Evolutionary conservation across 164 flowering plant species (phyloP), one percentile per base, ranked within the genome.

Genomic region (Protea cynaroides): DNA sequence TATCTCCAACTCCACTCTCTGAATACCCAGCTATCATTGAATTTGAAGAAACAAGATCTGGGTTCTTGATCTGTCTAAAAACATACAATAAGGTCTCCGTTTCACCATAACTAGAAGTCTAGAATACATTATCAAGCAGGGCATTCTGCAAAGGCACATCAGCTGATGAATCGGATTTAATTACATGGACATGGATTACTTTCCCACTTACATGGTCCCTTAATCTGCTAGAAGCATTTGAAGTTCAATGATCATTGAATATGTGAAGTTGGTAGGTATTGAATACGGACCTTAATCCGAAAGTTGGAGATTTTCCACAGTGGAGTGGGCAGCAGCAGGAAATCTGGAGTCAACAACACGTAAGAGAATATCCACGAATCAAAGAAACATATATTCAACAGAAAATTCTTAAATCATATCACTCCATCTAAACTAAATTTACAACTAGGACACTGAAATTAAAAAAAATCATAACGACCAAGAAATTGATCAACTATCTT

Each of bases 41-140:
- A 72, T 92, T 92, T 93, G 92, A 92, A 3, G 98, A 79, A 53
- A 88, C 96, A 47, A 83, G 69, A 71, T 88, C 89, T 14, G 83
- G 92, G 18, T 50, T 65, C 57, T 78, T 68, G 22, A 82, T 83
- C 65, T 73, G 72, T 8, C 61, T 70, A 66, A 92, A 92, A 8
- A 86, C 68, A 18, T 13, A 44, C 59, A 61, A 74, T n/a, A 88
- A 95, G 4, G 75, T 62, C 47, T 68, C 47, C 10, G 56, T 65
- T 47, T 83, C 78, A 11, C 84, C 81, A 60, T 87, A 86, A 56
- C n/a, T n/a, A n/a, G n/a, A n/a, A n/a, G n/a, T n/a, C 75, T 86
- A 63, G 78, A 82, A 57, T 90, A 92, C 93, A 92, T n/a, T 84
- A 69, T 88, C 88, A 58, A 92, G 71, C 71, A 92, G 74, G 2